A percentile compares a stretch with the other conserved stretches of the same genome.
Evolutionary conservation across 495 filamentous ascomycete genomes (phyloP).

Genomic region (Clohesyomyces aquaticus): DNA sequence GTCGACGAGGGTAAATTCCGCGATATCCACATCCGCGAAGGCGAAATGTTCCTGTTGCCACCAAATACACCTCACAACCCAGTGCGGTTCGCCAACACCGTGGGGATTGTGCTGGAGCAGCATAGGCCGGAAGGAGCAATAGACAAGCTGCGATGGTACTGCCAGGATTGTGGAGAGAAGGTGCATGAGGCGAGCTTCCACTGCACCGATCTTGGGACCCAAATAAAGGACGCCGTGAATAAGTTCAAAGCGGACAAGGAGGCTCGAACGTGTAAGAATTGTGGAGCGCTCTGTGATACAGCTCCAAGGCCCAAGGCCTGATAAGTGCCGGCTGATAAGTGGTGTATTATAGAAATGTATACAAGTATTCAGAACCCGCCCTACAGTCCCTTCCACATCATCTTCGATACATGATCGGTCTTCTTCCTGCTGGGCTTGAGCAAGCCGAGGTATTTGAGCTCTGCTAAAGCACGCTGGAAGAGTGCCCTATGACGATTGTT

Average conservation of each 20-base stretch:
- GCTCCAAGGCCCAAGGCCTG: slow-evolving; percentile 39
- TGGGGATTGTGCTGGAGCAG: slow-evolving; percentile 90
- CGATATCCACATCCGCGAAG: slow-evolving; percentile 88
- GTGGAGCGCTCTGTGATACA: slow-evolving; percentile 70
- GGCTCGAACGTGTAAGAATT: slow-evolving; percentile 75
- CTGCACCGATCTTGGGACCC: slow-evolving; percentile 91
- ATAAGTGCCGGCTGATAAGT: background rate
- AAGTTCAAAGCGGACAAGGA: slow-evolving; percentile 72
- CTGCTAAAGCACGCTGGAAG: slow-evolving; percentile 83
- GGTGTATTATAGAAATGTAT: slow-evolving; percentile 9
- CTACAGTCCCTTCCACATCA: slow-evolving; percentile 70
- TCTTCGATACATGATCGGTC: slow-evolving; percentile 85
- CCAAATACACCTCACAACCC: slow-evolving; percentile 85
- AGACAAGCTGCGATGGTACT: slow-evolving; percentile 93
- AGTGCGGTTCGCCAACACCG: slow-evolving; percentile 68
- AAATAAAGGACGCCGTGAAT: slow-evolving; percentile 93
- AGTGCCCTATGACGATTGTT: slow-evolving; percentile 52
- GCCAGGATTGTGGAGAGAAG: slow-evolving; percentile 66
- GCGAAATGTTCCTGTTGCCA: slow-evolving; percentile 92
- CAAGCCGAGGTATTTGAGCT: slow-evolving; percentile 82
- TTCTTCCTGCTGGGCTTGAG: slow-evolving; percentile 89
- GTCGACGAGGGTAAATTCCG: slow-evolving; percentile 70
- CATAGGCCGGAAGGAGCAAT: slow-evolving; percentile 67
- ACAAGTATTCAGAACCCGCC: background rate
- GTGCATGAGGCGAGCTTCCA: slow-evolving; percentile 88